Evolutionary conservation across 1,284 basidiomycete species (phyloP), one percentile per base, ranked within the genome.

Genomic region (Cystobasidiaceae sp.): DNA sequence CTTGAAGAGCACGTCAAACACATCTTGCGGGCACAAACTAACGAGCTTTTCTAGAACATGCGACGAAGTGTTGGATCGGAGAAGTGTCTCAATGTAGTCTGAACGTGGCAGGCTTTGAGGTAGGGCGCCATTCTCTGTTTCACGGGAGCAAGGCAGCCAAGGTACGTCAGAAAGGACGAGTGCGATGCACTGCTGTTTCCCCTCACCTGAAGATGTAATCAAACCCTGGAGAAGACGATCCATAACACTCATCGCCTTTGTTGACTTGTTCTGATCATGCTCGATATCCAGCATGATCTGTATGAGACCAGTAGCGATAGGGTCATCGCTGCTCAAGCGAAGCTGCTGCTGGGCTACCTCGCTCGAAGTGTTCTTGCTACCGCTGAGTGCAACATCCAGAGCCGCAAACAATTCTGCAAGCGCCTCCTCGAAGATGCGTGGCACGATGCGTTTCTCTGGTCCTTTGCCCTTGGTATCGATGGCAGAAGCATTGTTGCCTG

Each of bases 21-120:
- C 81, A n/a, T 75, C 70, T 3, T 79, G 75, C 0, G 90, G 85
- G 5, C 85, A 82, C 48, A 83, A 80, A 2, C 78, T 76, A 27
- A 93, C 82, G 28, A 93, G 79, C 0, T 85, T 84, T 77, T 96
- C 92, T 11, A 92, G 80, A 1, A 93, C 81, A 74, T 93, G 90
- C 0, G 92, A 93, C 1, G 92, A 87, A 0, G 88, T 90, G 3
- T 86, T 83, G 72, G 93, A 89, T 39, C 89, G 83, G 13, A 93
- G 80, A 5, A 94, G 82, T 0, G 88, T 88, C 5, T 83, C 81
- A 49, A 93, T 78, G 74, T 86, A 92, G 71, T 90, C 88, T 0
- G 87, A 88, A 13, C 81, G 74, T 68, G 84, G 81, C 7, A 75
- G 72, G 11, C 70, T 58, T 19, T 73, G 67, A 17, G 77, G 72